phyloP scores from a whole-genome alignment of 1,284 basidiomycete genomes.

The Ustilago trichophora region DNA sequence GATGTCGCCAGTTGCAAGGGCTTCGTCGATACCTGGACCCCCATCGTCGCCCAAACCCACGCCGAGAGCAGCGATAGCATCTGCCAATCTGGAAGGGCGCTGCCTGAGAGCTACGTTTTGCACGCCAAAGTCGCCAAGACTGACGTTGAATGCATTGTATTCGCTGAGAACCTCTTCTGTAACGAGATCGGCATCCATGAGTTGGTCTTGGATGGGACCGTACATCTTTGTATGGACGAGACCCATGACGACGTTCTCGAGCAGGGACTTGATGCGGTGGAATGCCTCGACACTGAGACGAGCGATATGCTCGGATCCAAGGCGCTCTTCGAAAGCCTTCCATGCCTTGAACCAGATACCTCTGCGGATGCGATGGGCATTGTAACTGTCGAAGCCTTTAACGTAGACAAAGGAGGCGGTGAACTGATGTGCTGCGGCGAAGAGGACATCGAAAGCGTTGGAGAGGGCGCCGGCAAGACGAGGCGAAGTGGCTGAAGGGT shows the following conservation, averaged over 20 bases:
- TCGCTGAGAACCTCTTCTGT: constrained; percentile 23
- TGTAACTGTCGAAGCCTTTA: constrained; percentile 45
- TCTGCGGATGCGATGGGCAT: constrained; percentile 41
- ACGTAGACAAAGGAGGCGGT: constrained; percentile 44
- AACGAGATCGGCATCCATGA: constrained; percentile 24
- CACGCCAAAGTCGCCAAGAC: constrained; percentile 28
- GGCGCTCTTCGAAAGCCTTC: constrained; percentile 35
- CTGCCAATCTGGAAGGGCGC: constrained; percentile 13
- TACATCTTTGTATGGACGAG: constrained; percentile 44
- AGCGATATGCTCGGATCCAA: constrained; percentile 22
- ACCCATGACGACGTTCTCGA: constrained; percentile 48
- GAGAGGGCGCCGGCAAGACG: constrained; percentile 11
- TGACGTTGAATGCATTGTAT: constrained; percentile 22
- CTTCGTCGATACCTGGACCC: constrained; percentile 19
- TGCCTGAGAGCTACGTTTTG: constrained; percentile 14
- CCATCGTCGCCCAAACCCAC: constrained; percentile 22
- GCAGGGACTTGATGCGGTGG: constrained; percentile 31
- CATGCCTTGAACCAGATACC: constrained; percentile 47
- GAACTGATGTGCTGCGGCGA: constrained; percentile 37
- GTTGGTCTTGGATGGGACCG: constrained; percentile 29
- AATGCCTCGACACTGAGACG: constrained; percentile 28
- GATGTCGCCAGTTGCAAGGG: constrained; percentile 11
- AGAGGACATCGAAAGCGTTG: constrained; percentile 13
- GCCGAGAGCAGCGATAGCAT: constrained; percentile 14
- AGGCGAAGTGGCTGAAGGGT: constrained; percentile 1